phyloP scores from a whole-genome alignment of 1,284 basidiomycete species.

The Mrakiaceae sp. region DNA sequence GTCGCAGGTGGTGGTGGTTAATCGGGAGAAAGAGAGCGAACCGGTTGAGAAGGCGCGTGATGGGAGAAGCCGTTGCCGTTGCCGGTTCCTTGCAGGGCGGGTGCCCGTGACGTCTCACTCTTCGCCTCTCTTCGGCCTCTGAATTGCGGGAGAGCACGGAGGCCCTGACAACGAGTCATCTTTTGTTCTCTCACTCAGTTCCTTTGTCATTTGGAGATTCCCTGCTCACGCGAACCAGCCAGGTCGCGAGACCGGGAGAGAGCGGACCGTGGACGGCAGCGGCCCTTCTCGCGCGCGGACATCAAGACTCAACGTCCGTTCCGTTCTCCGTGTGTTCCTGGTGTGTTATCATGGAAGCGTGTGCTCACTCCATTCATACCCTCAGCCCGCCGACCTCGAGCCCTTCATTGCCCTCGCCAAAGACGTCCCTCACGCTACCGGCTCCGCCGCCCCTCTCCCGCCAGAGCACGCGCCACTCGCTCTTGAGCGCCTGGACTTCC shows the following conservation, averaged over 20 bases:
- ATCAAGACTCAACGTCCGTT: not conserved
- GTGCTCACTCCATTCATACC: not conserved
- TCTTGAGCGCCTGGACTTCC: slow-evolving; percentile 21
- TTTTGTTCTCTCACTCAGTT: not conserved
- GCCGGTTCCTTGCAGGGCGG: not conserved
- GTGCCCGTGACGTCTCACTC: no score
- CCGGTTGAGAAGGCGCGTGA: not conserved
- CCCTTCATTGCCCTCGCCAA: not conserved
- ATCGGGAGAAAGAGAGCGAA: not conserved
- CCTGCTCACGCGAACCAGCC: no score
- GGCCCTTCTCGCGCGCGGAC: not conserved
- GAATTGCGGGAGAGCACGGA: no score
- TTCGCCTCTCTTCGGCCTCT: no score
- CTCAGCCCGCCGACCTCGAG: not conserved
- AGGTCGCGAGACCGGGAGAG: not conserved
- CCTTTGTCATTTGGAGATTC: not conserved
- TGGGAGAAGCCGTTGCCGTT: not conserved
- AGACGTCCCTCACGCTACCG: slow-evolving; percentile 11
- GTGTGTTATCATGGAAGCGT: no score
- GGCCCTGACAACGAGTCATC: no score
- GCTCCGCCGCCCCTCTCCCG: slow-evolving; percentile 16
- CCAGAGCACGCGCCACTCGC: slow-evolving; percentile 23
- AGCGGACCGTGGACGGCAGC: not conserved
- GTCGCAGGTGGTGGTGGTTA: not conserved
- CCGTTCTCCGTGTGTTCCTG: no score